Base-by-base conservation (phyloP, 352 stramenopile genomes). In the Globisporangium sylvaticum region DNA sequence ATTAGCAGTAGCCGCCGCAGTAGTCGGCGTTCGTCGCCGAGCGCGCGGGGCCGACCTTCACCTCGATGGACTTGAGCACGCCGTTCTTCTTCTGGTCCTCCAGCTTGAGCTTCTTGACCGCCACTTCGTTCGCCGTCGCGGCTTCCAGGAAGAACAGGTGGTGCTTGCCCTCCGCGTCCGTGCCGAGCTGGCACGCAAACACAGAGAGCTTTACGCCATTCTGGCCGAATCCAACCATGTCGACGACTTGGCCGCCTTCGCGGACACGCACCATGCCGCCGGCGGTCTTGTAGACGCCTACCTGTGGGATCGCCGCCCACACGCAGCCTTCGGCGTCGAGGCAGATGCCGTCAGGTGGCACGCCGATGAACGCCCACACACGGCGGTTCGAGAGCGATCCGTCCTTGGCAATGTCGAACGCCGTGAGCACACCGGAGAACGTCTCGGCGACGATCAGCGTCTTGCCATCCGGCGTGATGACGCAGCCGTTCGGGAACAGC, bases 381-480 rank as follows among this genome's bases (percentile, higher is more conserved):
- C 80, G 74, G 2, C 71, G 74, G 58, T 84, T 89, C 24, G 65
- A 76, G 3, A 90, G 73, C 39, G 62, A 70, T 0, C 82, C 84
- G 42, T 89, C 79, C 2, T 72, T 61, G 18, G 27, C 70, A 58
- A 92, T 84, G 50, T 90, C 83, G 52, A 84, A 92, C n/a, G 80
- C 84, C 6, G 79, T 90, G 22, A 92, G 67, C 6, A 70, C 24
- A 0, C 70, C 75, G 20, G 71, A 62, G 65, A 90, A 90, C 20
- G 84, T 90, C 71, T 92, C 84, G 27, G 74, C 82, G 6, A 84
- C 70, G 69, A 92, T 90, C 32, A 92, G 64, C 52, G 82, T 92
- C 73, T 84, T 90, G 39, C 80, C 82, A 53, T 92, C 84, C 0
- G 84, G 80, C 0, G 84, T 90, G 66, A 90, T 87, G 14, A 92